phyloP scores from a whole-genome alignment of 352 stramenopile genomes.

The Phytopythium kandeliae region DNA sequence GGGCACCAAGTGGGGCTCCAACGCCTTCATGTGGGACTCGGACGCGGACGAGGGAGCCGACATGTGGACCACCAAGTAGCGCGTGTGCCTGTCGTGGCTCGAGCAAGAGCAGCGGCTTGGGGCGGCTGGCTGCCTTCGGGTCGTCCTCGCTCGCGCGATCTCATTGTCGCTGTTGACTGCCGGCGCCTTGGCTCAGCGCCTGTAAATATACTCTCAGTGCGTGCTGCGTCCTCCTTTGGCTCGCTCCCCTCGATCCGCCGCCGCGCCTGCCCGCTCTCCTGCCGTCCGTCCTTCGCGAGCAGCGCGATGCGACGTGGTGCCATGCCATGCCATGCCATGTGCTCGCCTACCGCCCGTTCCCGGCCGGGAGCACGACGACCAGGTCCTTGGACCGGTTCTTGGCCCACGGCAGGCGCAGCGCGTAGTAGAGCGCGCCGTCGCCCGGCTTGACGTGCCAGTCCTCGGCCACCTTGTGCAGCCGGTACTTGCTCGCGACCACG shows the following conservation, averaged over 20 bases:
- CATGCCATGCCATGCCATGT: too few species aligned
- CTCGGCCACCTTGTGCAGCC: slow-evolving; percentile 69
- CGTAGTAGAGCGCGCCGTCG: slow-evolving; percentile 55
- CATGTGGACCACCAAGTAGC: slow-evolving; percentile 75
- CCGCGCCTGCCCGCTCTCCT: too few species aligned
- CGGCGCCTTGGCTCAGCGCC: not conserved
- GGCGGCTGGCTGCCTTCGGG: too few species aligned
- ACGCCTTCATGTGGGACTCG: slow-evolving; percentile 87
- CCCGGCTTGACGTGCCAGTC: slow-evolving; percentile 73
- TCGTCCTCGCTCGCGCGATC: too few species aligned
- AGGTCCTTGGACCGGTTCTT: slow-evolving; percentile 55
- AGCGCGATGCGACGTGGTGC: too few species aligned
- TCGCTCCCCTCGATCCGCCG: too few species aligned
- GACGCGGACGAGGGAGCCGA: slow-evolving; percentile 75
- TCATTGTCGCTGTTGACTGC: not conserved
- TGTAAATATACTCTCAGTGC: slow-evolving; percentile 1
- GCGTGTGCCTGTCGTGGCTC: not conserved
- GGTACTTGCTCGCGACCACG: slow-evolving; percentile 62
- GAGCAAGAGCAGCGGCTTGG: not conserved
- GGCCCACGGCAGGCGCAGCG: slow-evolving; percentile 52
- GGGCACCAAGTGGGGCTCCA: slow-evolving; percentile 82
- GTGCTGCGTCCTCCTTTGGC: too few species aligned
- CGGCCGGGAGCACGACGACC: slow-evolving; percentile 32
- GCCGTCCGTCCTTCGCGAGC: too few species aligned
- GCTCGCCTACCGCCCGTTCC: not conserved